phyloP scores from a whole-genome alignment of 2,329 filamentous ascomycete genomes.

The Exophiala bonariae region DNA sequence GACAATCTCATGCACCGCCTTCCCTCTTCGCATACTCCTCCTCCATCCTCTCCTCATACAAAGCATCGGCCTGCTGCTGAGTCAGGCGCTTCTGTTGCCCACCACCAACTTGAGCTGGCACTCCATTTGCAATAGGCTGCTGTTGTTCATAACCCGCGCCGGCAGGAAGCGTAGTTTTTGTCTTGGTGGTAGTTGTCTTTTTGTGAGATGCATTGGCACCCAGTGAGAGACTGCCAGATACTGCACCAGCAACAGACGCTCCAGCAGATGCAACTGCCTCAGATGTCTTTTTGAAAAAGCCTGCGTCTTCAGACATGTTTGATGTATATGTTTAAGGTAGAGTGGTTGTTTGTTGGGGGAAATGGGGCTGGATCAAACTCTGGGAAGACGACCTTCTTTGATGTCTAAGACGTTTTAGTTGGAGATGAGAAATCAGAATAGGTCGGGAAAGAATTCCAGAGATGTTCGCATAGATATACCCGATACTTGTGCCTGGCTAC shows the following conservation, averaged over 20 bases:
- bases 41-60: constrained; percentile 49
- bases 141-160: constrained; percentile 10
- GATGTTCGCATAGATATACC: too few species aligned
- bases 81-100: constrained; percentile 22
- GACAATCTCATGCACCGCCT: constrained; percentile 23
- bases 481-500: too few species aligned
- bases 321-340: background rate
- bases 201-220: constrained; percentile 22
- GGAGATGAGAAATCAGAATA: too few species aligned
- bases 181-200: constrained; percentile 25
- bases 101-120: constrained; percentile 12
- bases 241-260: constrained; percentile 21
- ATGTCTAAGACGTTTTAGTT: background rate
- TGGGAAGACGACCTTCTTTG: too few species aligned
- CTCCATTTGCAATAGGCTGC: constrained; percentile 31
- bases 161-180: constrained; percentile 1
- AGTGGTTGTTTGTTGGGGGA: background rate
- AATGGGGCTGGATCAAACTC: background rate
- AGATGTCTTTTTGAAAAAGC: constrained; percentile 23
- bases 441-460: too few species aligned
- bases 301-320: constrained; percentile 23
- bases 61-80: constrained; percentile 41
- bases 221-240: constrained; percentile 23
- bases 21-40: constrained; percentile 49
- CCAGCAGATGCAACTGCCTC: constrained; percentile 24